These are phyloP conservation scores for Staphylotrichum longicolle DNA, from an alignment of 495 filamentous ascomycete genomes.

Conservation along the genomic window DNA sequence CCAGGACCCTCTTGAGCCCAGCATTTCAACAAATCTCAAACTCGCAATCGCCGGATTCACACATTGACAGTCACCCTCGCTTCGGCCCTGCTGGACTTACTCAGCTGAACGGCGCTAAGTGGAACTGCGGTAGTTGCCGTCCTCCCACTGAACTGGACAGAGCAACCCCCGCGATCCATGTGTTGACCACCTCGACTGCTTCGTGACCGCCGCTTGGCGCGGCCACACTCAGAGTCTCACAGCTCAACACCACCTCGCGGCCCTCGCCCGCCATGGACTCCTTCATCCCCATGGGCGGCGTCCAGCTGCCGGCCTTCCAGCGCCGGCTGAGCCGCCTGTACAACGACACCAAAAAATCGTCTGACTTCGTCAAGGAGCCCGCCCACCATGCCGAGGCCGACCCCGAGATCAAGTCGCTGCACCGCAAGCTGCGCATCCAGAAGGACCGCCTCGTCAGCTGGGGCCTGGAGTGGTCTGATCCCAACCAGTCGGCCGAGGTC, in stretches of 20 bases:
- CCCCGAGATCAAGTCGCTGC: conserved; percentile 54
- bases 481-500: conserved; percentile 58
- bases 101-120: neutral
- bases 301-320: conserved; percentile 53
- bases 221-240: neutral
- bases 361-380: conserved; percentile 74
- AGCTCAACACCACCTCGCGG: neutral
- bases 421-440: conserved; percentile 61
- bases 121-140: neutral
- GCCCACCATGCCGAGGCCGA: conserved; percentile 56
- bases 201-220: conserved; percentile 1
- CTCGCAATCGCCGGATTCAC: no score
- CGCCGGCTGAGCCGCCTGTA: conserved; percentile 84
- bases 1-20: no score
- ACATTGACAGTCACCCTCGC: no score
- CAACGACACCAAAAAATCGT: conserved; percentile 86
- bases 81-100: no score
- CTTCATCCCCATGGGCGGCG: conserved; percentile 44
- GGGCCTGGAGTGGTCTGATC: conserved; percentile 88
- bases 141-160: no score
- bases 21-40: no score
- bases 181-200: neutral
- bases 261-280: conserved; percentile 44
- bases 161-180: neutral
- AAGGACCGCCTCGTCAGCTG: conserved; percentile 78